phyloP scores from a whole-genome alignment of 306 rosid species.

The Pueraria montana region DNA sequence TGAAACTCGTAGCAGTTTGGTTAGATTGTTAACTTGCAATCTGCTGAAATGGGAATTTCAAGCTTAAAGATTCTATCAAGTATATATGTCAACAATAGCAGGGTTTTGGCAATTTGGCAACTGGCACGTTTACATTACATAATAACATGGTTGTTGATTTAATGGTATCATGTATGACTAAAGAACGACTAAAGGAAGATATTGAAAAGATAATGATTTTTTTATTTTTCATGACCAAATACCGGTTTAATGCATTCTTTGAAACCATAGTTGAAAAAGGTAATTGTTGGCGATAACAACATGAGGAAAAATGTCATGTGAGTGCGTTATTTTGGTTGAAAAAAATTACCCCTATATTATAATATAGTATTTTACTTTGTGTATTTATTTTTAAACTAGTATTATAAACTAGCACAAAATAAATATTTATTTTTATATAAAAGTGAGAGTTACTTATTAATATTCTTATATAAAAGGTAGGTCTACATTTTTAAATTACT shows the following conservation, averaged over 20 bases:
- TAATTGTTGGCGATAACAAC: not conserved
- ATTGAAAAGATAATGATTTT: not conserved
- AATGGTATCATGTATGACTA: not conserved
- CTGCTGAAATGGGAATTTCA: not conserved
- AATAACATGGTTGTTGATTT: not conserved
- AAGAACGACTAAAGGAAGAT: not conserved
- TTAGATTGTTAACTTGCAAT: not conserved
- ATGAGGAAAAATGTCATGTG: not conserved
- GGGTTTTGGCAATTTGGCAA: not conserved
- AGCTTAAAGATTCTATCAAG: not conserved
- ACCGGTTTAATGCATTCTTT: not conserved
- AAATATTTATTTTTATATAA: too few relatives aligned
- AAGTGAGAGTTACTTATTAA: too few relatives aligned
- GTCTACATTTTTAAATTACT: too few relatives aligned
- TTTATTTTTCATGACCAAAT: not conserved
- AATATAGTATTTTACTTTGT: too few relatives aligned
- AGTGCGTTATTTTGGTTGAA: too few relatives aligned
- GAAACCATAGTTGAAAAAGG: not conserved
- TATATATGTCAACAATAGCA: not conserved
- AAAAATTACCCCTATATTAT: too few relatives aligned
- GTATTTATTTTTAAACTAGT: too few relatives aligned
- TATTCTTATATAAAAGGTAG: too few relatives aligned
- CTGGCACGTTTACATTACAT: not conserved
- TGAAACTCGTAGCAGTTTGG: conserved; percentile 3
- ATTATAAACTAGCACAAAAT: too few relatives aligned